A percentile compares a stretch with the other conserved stretches of the same genome.
phyloP scores from a whole-genome alignment of 2,329 filamentous ascomycete genomes.

The Metarhizium album region DNA sequence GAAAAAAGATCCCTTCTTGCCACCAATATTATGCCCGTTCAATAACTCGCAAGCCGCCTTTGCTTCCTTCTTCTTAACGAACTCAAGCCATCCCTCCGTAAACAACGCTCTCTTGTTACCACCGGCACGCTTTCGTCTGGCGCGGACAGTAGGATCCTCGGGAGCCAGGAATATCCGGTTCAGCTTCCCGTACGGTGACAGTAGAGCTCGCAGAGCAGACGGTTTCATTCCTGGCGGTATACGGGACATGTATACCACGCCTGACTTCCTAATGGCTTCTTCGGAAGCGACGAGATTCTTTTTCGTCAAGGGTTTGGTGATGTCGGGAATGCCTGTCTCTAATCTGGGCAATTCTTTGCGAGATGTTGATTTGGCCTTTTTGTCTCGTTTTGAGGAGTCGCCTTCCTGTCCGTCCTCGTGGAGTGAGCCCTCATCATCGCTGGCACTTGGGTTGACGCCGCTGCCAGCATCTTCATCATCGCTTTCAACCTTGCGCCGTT shows the following conservation, averaged over 20 bases:
- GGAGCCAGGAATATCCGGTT: slow-evolving; percentile 72
- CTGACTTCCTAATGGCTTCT: slow-evolving; percentile 58
- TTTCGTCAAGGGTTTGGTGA: slow-evolving; percentile 47
- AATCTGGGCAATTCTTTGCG: slow-evolving; percentile 15
- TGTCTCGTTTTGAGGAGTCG: slow-evolving; percentile 10
- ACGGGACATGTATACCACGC: slow-evolving; percentile 73
- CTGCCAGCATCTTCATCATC: slow-evolving; percentile 25
- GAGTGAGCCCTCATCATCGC: slow-evolving; percentile 13
- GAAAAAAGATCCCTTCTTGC: slow-evolving; percentile 76
- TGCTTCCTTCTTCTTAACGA: slow-evolving; percentile 62
- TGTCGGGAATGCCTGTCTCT: slow-evolving; percentile 30
- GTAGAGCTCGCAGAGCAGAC: slow-evolving; percentile 61
- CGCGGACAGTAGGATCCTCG: slow-evolving; percentile 57
- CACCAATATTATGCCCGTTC: slow-evolving; percentile 68
- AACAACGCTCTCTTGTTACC: slow-evolving; percentile 79
- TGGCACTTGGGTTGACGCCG: slow-evolving; percentile 23
- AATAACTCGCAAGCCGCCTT: slow-evolving; percentile 66
- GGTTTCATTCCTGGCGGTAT: slow-evolving; percentile 87
- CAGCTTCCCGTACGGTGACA: slow-evolving; percentile 64
- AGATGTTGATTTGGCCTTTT: slow-evolving; percentile 13
- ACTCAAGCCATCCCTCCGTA: slow-evolving; percentile 82
- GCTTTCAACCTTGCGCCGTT: slow-evolving; percentile 50
- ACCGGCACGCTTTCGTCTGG: slow-evolving; percentile 56
- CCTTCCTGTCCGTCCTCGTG: background rate
- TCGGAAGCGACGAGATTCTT: slow-evolving; percentile 58